Evolutionary conservation across 495 filamentous ascomycete genomes (phyloP).

Genomic region (Neurospora intermedia): DNA sequence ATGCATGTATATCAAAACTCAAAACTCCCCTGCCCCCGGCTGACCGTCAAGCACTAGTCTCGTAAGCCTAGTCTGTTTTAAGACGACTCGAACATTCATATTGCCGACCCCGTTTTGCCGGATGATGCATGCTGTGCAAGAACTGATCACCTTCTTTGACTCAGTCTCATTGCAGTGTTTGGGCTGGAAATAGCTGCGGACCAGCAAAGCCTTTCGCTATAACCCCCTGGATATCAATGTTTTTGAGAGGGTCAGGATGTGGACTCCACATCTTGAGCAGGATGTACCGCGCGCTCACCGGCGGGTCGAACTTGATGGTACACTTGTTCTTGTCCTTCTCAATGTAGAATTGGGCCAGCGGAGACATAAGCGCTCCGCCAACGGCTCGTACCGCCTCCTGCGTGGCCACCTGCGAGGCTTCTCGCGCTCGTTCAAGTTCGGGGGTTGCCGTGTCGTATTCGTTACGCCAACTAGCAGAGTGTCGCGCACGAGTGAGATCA

Average conservation of each 20-base stretch:
- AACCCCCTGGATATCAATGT: slow-evolving; percentile 81
- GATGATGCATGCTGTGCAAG: neutral
- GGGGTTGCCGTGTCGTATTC: slow-evolving; percentile 16
- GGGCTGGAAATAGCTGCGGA: slow-evolving; percentile 56
- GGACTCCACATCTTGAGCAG: slow-evolving; percentile 82
- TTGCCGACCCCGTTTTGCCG: neutral
- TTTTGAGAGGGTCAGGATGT: slow-evolving; percentile 39
- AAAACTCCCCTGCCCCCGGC: neutral
- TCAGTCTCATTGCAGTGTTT: neutral
- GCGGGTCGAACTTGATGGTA: slow-evolving; percentile 80
- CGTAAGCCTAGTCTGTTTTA: neutral
- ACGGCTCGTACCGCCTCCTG: slow-evolving; percentile 46
- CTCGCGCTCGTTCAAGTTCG: slow-evolving; percentile 36
- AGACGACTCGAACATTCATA: neutral
- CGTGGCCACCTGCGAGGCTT: slow-evolving; percentile 42
- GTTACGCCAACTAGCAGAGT: neutral
- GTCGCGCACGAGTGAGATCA: neutral
- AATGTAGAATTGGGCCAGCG: slow-evolving; percentile 71
- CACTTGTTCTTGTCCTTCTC: slow-evolving; percentile 70
- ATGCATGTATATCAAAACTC: neutral
- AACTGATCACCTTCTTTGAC: neutral
- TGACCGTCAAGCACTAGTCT: neutral
- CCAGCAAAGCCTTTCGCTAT: slow-evolving; percentile 73
- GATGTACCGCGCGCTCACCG: slow-evolving; percentile 71
- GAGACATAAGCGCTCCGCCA: slow-evolving; percentile 48